Percentiles rank a stretch among this genome's conserved stretches.
Conservation (phyloP, 805 yeast genomes). For the Schwanniomyces yamadae region DNA sequence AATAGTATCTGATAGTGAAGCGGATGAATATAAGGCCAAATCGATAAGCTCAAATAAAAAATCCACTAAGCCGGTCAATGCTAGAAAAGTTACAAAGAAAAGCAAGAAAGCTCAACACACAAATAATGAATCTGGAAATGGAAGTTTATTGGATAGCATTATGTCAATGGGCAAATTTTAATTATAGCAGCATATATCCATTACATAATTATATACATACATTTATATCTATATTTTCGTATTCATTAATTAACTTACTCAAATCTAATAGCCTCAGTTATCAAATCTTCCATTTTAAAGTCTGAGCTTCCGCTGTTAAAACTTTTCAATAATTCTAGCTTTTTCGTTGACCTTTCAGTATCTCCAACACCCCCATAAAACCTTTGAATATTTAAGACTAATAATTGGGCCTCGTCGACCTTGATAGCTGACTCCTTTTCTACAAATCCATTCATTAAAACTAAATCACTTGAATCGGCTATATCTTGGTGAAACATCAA, state of each 20-base stretch:
- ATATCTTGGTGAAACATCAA: conserved; percentile 84
- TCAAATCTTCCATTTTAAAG: conserved; percentile 67
- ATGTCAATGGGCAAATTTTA: conserved; percentile 6
- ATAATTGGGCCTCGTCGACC: conserved; percentile 72
- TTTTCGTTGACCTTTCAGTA: conserved; percentile 41
- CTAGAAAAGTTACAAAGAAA: conserved; percentile 3
- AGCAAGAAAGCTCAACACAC: not conserved
- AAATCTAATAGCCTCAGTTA: conserved; percentile 70
- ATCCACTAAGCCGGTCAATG: conserved; percentile 1
- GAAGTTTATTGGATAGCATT: conserved; percentile 7
- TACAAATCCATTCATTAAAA: conserved; percentile 82
- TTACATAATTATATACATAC: conserved; percentile 1
- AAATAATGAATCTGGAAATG: conserved; percentile 5
- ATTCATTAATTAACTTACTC: conserved; percentile 47
- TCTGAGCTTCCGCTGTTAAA: conserved; percentile 68
- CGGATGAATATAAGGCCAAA: not conserved
- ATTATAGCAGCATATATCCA: not conserved
- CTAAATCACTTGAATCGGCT: conserved; percentile 54
- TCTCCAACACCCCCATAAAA: conserved; percentile 69
- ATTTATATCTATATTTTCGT: conserved; percentile 1
- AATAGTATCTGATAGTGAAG: conserved; percentile 4
- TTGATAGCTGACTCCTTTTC: conserved; percentile 70
- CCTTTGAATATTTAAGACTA: conserved; percentile 74
- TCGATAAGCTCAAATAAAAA: not conserved
- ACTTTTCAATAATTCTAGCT: conserved; percentile 56